These are phyloP conservation scores for Citrullus amarus DNA, from an alignment of 306 rosid species.

Conservation along the genomic window DNA sequence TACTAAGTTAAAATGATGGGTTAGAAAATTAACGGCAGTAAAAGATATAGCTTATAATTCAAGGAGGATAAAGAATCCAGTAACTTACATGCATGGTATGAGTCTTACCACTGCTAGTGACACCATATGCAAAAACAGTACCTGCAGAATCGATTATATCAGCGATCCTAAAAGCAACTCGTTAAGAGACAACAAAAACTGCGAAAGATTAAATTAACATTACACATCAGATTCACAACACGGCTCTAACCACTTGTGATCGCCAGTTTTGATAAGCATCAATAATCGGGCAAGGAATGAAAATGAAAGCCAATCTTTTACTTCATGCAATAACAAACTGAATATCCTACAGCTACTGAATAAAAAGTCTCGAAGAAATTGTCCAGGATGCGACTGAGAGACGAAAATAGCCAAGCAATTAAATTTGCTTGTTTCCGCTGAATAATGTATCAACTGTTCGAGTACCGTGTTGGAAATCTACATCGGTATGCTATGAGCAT, in stretches of 20 bases:
- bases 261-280: not conserved
- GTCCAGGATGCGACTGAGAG: not conserved
- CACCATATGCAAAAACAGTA: conserved; percentile 88
- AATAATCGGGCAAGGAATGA: not conserved
- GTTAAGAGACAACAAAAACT: not conserved
- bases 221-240: not conserved
- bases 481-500: not conserved
- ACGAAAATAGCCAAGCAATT: not conserved
- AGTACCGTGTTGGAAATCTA: not conserved
- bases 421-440: not conserved
- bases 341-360: not conserved
- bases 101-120: conserved; percentile 88
- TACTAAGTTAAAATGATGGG: not conserved
- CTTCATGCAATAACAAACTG: not conserved
- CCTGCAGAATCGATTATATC: conserved; percentile 36
- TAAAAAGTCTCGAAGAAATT: not conserved
- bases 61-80: not conserved
- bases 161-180: conserved; percentile 1
- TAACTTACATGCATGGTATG: conserved; percentile 87
- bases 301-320: not conserved
- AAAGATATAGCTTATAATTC: not conserved
- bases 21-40: not conserved
- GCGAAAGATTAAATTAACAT: not conserved
- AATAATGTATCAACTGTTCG: not conserved
- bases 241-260: not conserved